These are phyloP conservation scores for Fusarium sarcochroum DNA, from an alignment of 2,329 filamentous ascomycete genomes.

Conservation along the genomic window DNA sequence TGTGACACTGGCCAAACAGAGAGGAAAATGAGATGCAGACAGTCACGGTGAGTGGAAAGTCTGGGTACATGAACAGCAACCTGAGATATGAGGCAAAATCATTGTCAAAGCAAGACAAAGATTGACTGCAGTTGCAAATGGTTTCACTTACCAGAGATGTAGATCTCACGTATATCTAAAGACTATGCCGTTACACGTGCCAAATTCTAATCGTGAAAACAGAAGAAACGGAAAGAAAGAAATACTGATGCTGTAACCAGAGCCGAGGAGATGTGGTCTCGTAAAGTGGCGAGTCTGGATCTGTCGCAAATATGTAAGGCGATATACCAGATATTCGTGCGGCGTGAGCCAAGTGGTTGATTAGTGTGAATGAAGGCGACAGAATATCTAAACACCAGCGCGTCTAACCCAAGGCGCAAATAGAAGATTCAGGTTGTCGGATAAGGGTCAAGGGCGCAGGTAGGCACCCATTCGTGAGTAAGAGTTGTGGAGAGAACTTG, in stretches of 20 bases:
- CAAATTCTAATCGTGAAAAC: slow-evolving; percentile 50
- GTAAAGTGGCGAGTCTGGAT: slow-evolving; percentile 41
- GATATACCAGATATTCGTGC: slow-evolving; percentile 34
- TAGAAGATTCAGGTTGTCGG: slow-evolving; percentile 46
- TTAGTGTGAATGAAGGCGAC: slow-evolving; percentile 42
- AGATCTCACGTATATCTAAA: slow-evolving; percentile 50
- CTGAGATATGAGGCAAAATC: slow-evolving; percentile 22
- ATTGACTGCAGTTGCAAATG: slow-evolving; percentile 7
- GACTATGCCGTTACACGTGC: slow-evolving; percentile 46
- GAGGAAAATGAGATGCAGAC: slow-evolving; percentile 24
- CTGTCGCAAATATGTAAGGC: slow-evolving; percentile 42
- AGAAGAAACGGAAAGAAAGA: slow-evolving; percentile 42
- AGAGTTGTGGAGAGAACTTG: slow-evolving; percentile 20
- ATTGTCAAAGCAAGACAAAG: slow-evolving; percentile 15
- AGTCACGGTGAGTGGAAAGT: slow-evolving; percentile 14
- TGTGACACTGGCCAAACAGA: slow-evolving; percentile 24
- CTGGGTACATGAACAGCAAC: slow-evolving; percentile 9
- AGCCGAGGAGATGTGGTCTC: slow-evolving; percentile 36
- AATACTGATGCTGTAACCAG: slow-evolving; percentile 29
- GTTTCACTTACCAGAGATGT: slow-evolving; percentile 44
- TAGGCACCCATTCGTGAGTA: slow-evolving; percentile 49
- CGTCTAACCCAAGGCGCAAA: slow-evolving; percentile 57
- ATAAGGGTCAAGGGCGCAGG: slow-evolving; percentile 36
- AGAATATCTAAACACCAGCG: slow-evolving; percentile 57
- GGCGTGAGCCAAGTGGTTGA: slow-evolving; percentile 44